Conservation (phyloP, 2,329 filamentous ascomycete genomes). For the Aspergillus flavus region DNA sequence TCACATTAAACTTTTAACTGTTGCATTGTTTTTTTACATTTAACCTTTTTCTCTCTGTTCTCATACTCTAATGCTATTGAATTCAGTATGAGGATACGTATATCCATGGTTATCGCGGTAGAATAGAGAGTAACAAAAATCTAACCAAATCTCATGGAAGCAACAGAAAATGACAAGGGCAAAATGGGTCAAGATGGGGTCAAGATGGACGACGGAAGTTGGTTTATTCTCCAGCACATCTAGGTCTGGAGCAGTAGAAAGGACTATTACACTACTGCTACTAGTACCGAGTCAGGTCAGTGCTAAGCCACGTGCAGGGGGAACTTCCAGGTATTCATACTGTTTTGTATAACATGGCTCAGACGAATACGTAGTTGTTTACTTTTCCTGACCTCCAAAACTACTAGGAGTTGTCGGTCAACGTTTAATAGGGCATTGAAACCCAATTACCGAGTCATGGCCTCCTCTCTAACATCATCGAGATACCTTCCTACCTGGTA, state of each 20-base stretch:
- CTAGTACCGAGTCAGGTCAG: not conserved
- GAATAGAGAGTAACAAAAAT: not conserved
- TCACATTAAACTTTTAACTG: not conserved
- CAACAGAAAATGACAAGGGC: not conserved
- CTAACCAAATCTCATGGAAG: not conserved
- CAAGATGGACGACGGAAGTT: not conserved
- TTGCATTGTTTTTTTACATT: not conserved
- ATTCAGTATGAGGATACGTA: not conserved
- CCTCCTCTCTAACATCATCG: not conserved
- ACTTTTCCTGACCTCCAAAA: not conserved
- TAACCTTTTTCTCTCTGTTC: not conserved
- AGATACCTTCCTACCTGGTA: not conserved
- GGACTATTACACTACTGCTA: too few relatives aligned
- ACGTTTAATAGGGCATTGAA: too few relatives aligned
- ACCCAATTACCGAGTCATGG: not conserved
- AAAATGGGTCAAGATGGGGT: not conserved
- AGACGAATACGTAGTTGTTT: not conserved
- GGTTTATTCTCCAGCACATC: not conserved
- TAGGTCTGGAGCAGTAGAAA: not conserved
- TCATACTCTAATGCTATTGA: not conserved
- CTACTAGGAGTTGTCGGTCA: too few relatives aligned
- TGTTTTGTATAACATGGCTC: not conserved
- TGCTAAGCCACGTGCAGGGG: not conserved
- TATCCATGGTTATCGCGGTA: not conserved
- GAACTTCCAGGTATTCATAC: not conserved